Evolutionary conservation across 306 rosid genomes (phyloP), one percentile per base, ranked within the genome.

Genomic region (Lotus japonicus): DNA sequence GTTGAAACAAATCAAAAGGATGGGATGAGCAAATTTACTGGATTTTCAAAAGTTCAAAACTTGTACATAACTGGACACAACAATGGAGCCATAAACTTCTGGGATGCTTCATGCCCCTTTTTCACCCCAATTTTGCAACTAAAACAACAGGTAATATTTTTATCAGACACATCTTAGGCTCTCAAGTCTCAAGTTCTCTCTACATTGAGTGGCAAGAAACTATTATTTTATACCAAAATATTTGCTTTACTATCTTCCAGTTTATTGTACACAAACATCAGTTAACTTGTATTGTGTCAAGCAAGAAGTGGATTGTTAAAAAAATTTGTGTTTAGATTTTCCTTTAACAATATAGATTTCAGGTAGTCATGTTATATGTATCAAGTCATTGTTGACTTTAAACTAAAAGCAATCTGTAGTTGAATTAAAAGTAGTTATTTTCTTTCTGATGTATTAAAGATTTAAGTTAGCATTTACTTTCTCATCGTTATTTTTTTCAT

Each of bases 11-110:
- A 80, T 70, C 78, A 67, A 9, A 89, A 76, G 52, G 96, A 89
- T 36, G 91, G 82, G 65, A 35, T 61, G 48, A 73, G 65, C 43
- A 82, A 79, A 42, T 90, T 94, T 75, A 69, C 77, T 56, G 98
- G 97, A 81, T 90, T 92, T 82, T 86, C 85, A 0, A 90, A 70
- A 81, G 86, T 86, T 16, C 86, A 77, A 70, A 90, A 83, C 82
- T 61, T 92, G 82, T 90, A 90, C 81, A 88, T 94, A 79, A 86
- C 95, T 39, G 98, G 98, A 73, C 98, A 94, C 70, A 79, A 81
- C 57, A 82, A 90, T 72, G 98, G 98, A 64, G 78, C 90, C 63
- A 28, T 90, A 62, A 88, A 71, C 44, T 84, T 94, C 77, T 94
- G 98, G 96, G 98, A 94, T 79, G 86, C 88, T 44, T 84, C 97